phyloP scores from a whole-genome alignment of 2,329 filamentous ascomycete species.

The Fusarium virguliforme region DNA sequence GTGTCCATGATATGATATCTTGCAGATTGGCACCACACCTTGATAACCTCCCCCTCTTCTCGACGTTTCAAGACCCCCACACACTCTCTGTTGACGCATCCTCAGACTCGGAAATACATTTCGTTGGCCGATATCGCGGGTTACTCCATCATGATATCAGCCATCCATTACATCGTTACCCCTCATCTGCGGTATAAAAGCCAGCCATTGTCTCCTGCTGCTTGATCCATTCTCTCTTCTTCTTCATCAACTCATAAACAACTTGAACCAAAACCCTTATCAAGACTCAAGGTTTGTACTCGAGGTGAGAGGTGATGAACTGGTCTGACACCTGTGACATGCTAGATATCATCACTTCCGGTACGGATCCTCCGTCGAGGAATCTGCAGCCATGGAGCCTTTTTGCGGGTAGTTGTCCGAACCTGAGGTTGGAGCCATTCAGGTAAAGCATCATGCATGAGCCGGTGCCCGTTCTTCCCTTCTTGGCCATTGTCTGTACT shows the following conservation, averaged over 20 bases:
- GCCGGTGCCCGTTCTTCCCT: slow-evolving; percentile 68
- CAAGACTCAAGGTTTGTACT: slow-evolving; percentile 44
- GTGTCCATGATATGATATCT: background rate
- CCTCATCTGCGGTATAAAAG: slow-evolving; percentile 51
- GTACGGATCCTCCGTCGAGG: slow-evolving; percentile 49
- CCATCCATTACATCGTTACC: slow-evolving; percentile 33
- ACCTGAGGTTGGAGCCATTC: slow-evolving; percentile 55
- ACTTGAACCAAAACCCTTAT: background rate
- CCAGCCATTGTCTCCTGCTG: background rate
- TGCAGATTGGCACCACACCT: background rate
- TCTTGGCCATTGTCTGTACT: background rate
- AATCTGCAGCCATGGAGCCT: slow-evolving; percentile 54
- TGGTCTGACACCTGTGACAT: slow-evolving; percentile 45
- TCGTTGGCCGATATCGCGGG: slow-evolving; percentile 36
- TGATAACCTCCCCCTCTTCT: slow-evolving; percentile 11
- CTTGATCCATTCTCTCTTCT: slow-evolving; percentile 18
- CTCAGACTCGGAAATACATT: slow-evolving; percentile 35
- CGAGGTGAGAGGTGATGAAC: background rate
- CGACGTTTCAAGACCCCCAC: slow-evolving; percentile 28
- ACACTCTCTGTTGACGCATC: slow-evolving; percentile 24
- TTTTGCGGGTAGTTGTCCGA: slow-evolving; percentile 58
- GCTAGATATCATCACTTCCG: slow-evolving; percentile 45
- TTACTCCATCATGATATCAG: slow-evolving; percentile 46
- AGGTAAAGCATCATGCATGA: slow-evolving; percentile 71
- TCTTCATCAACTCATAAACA: slow-evolving; percentile 19